A percentile compares a stretch with the other conserved stretches of the same genome.
phyloP scores from a whole-genome alignment of 352 stramenopile species.

The Globisporangium lucens region DNA sequence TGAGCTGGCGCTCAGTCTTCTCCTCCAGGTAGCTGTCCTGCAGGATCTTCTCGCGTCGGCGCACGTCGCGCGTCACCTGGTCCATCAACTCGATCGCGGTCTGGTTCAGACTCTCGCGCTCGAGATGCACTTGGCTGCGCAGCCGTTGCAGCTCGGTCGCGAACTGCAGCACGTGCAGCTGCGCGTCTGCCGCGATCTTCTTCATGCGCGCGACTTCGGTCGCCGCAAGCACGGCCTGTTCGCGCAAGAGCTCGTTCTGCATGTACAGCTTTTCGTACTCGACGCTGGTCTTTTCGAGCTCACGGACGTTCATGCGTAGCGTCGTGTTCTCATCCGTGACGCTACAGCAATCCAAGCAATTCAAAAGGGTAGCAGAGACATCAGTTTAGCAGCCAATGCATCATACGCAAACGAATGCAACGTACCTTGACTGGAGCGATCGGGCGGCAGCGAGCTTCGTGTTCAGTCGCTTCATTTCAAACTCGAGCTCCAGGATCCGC shows the following conservation, averaged over 20 bases:
- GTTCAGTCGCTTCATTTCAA: conserved; percentile 61
- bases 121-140: conserved; percentile 34
- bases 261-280: conserved; percentile 49
- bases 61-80: conserved; percentile 38
- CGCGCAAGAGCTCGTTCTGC: conserved; percentile 62
- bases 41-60: conserved; percentile 51
- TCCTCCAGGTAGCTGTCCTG: conserved; percentile 67
- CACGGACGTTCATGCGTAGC: conserved; percentile 43
- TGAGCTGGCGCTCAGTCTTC: conserved; percentile 69
- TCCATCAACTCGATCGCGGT: conserved; percentile 42
- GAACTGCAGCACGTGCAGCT: conserved; percentile 31
- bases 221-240: conserved; percentile 43
- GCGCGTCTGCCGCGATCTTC: conserved; percentile 26
- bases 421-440: conserved; percentile 43
- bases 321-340: conserved; percentile 71
- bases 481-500: conserved; percentile 64
- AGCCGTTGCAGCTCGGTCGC: conserved; percentile 37
- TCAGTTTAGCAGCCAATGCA: background rate
- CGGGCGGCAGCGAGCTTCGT: conserved; percentile 56
- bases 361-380: background rate
- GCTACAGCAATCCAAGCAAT: background rate
- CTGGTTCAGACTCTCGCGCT: conserved; percentile 30
- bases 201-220: conserved; percentile 47
- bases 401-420: background rate
- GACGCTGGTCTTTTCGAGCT: conserved; percentile 44